These are phyloP conservation scores for Candida pini DNA, from an alignment of 805 yeast species.

Conservation along the genomic window DNA sequence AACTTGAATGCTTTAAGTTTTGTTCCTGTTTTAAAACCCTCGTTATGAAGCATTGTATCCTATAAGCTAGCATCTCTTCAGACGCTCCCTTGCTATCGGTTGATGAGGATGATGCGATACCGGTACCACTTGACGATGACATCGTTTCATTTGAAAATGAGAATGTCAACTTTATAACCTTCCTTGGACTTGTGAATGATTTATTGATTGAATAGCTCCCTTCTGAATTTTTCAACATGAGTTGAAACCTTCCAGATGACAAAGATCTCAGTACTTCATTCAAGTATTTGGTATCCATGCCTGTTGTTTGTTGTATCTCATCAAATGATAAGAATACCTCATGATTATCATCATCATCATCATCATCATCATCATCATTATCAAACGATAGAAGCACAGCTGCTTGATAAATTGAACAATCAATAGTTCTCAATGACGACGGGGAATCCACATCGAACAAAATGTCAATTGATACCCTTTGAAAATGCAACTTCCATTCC, in stretches of 20 bases:
- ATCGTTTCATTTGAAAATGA: slow-evolving; percentile 2
- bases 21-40: slow-evolving; percentile 30
- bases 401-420: slow-evolving; percentile 41
- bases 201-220: slow-evolving; percentile 9
- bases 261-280: slow-evolving; percentile 28
- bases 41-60: slow-evolving; percentile 12
- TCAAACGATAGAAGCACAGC: slow-evolving; percentile 35
- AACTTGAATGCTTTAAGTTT: slow-evolving; percentile 21
- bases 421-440: slow-evolving; percentile 10
- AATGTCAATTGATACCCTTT: slow-evolving; percentile 32
- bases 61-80: slow-evolving; percentile 9
- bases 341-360: slow-evolving; percentile 6
- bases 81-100: slow-evolving; percentile 2
- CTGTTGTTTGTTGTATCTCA: slow-evolving; percentile 24
- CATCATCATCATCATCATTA: slow-evolving; percentile 6
- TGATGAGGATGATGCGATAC: slow-evolving; percentile 1
- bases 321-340: slow-evolving; percentile 12
- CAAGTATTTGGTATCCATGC: slow-evolving; percentile 31
- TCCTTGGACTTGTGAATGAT: slow-evolving; percentile 5
- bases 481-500: slow-evolving; percentile 40
- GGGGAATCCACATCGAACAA: slow-evolving; percentile 26
- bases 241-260: slow-evolving; percentile 27
- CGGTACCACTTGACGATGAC: slow-evolving; percentile 1
- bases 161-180: slow-evolving; percentile 6
- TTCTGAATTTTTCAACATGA: slow-evolving; percentile 15